Base-by-base conservation (phyloP, 164 flowering plant genomes). In the Warburgia ugandensis region DNA sequence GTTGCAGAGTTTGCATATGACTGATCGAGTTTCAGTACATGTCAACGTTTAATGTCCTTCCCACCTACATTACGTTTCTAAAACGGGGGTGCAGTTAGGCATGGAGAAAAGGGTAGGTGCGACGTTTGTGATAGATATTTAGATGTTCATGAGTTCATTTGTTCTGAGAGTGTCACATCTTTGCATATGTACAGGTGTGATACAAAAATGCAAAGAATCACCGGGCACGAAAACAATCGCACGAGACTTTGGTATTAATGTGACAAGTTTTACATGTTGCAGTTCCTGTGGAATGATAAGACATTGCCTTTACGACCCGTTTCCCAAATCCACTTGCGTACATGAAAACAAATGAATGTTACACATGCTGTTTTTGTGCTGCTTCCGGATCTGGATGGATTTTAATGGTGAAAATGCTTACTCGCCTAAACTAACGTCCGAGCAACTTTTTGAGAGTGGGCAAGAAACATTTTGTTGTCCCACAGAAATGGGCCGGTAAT, bases 121-220 rank as follows among this genome's bases (percentile, higher is more conserved):
- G n/a, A n/a, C n/a, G n/a, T n/a, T n/a, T n/a, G n/a, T n/a, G n/a
- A n/a, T n/a, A n/a, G n/a, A n/a, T n/a, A n/a, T n/a, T n/a, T n/a
- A n/a, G n/a, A n/a, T n/a, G n/a, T n/a, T n/a, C n/a, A n/a, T 42
- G n/a, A 32, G 14, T 45, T 14, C 32, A 26, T 45, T 14, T 45
- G 31, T 16, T 45, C 5, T 45, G n/a, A 30, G 13, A 45, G 49
- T 23, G 47, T 46, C 49, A 46, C 49, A 46, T 46, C 49, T 16
- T 46, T 5, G 17, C 29, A 46, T 16, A 2, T n/a, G n/a, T n/a
- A n/a, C n/a, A n/a, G n/a, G n/a, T 16, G 32, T n/a, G 49, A 33
- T 12, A 10, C n/a, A 20, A 27, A n/a, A 13, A 31, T n/a, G n/a
- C 6, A 28, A 46, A 28, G 42, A 16, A 23, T 43, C 26, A 20